These are phyloP conservation scores for Russula earlei DNA, from an alignment of 768 basidiomycete species.

Conservation along the genomic window DNA sequence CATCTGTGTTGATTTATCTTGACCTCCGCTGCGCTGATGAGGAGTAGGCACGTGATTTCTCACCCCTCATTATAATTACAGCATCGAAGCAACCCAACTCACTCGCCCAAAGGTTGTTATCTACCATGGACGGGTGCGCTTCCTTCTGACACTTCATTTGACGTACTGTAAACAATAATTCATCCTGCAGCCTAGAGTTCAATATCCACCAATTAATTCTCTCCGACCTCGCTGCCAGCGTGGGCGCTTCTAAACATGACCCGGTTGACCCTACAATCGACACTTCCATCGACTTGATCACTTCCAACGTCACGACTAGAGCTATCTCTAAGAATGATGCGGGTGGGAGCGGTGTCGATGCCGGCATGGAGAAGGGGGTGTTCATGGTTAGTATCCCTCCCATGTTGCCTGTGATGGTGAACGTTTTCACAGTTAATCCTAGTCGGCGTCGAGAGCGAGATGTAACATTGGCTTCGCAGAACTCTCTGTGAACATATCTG, in stretches of 20 bases:
- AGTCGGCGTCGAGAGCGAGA: conserved; percentile 66
- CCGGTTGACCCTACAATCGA: conserved; percentile 17
- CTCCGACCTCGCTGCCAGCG: conserved; percentile 21
- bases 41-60: not conserved
- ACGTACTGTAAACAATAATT: not conserved
- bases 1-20: conserved; percentile 24
- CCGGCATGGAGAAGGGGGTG: conserved; percentile 29
- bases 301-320: conserved; percentile 48
- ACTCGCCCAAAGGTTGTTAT: not conserved
- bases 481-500: conserved; percentile 55
- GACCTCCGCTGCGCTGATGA: not conserved
- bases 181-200: conserved; percentile 17
- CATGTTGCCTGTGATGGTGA: not conserved
- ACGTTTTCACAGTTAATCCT: not conserved
- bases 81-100: too few relatives aligned
- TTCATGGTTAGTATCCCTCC: conserved; percentile 47
- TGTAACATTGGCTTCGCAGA: conserved; percentile 82
- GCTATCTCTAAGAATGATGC: conserved; percentile 7
- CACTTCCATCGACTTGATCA: conserved; percentile 44
- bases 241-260: conserved; percentile 17
- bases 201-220: conserved; percentile 20
- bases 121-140: conserved; percentile 9
- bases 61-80: not conserved
- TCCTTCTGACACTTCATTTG: not conserved
- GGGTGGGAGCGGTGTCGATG: conserved; percentile 14